Conservation (phyloP, 2,329 filamentous ascomycete species). For the Zalaria sp. region DNA sequence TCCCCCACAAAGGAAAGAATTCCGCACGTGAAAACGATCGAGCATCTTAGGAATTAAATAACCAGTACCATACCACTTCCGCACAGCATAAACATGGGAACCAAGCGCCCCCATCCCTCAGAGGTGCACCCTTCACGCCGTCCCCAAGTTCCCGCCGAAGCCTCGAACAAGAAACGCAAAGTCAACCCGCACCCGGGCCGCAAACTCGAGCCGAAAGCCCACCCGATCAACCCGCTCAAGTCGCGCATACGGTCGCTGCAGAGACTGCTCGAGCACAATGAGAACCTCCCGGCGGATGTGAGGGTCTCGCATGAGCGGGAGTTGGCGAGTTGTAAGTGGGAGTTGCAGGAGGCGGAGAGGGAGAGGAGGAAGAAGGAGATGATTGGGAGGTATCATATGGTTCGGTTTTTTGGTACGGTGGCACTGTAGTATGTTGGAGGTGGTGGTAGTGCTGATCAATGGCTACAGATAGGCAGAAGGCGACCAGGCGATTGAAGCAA, state of each 20-base stretch:
- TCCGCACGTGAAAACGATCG: too few species aligned
- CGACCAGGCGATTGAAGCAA: constrained; percentile 48
- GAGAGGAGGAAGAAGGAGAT: constrained; percentile 53
- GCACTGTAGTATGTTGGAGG: constrained; percentile 43
- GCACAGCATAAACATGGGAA: constrained; percentile 10
- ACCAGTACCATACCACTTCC: too few species aligned
- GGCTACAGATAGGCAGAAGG: constrained; percentile 49
- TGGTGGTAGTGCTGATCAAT: constrained; percentile 36
- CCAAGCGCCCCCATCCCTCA: constrained; percentile 9
- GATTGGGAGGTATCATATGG: constrained; percentile 70
- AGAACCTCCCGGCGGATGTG: constrained; percentile 52
- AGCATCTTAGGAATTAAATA: too few species aligned
- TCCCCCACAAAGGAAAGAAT: too few species aligned
- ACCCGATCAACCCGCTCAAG: constrained; percentile 41
- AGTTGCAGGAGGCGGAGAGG: constrained; percentile 44
- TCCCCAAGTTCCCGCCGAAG: constrained; percentile 9
- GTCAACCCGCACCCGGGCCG: constrained; percentile 10
- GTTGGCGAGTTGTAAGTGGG: constrained; percentile 49
- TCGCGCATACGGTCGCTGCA: constrained; percentile 58
- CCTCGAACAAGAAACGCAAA: constrained; percentile 10
- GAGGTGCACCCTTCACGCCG: constrained; percentile 13
- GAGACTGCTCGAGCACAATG: constrained; percentile 46
- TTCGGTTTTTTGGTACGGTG: constrained; percentile 69
- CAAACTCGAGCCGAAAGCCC: constrained; percentile 18
- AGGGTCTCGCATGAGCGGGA: constrained; percentile 59